These are phyloP conservation scores for Triticum timopheevii DNA, from an alignment of 176 grass and related monocot genomes.

Conservation along the genomic window DNA sequence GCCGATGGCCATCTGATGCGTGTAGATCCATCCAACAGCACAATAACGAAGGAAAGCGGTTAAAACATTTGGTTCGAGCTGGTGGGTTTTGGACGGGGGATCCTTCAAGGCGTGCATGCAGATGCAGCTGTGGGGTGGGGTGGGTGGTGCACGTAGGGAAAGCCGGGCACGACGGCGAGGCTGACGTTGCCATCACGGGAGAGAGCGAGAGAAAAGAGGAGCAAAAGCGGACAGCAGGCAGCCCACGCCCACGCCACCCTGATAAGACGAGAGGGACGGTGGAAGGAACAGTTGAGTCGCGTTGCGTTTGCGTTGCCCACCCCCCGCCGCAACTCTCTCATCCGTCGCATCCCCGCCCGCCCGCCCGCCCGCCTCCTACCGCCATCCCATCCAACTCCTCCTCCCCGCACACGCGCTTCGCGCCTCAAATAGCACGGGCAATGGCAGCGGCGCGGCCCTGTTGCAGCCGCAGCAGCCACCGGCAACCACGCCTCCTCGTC, in stretches of 20 bases:
- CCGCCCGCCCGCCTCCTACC: not conserved
- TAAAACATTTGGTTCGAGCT: no score
- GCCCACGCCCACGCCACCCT: constrained; percentile 2
- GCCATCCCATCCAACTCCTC: constrained; percentile 17
- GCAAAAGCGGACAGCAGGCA: not conserved
- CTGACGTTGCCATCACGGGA: constrained; percentile 4
- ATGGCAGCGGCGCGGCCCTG: constrained; percentile 42
- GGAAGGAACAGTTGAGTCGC: constrained; percentile 54
- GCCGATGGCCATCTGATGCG: not conserved
- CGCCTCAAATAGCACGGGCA: constrained; percentile 12
- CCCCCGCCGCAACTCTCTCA: constrained; percentile 39
- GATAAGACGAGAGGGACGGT: constrained; percentile 50
- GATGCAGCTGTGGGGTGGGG: not conserved
- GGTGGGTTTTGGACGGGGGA: no score
- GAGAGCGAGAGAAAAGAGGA: constrained; percentile 12
- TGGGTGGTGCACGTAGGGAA: not conserved
- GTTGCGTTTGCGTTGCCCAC: not conserved
- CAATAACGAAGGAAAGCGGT: no score
- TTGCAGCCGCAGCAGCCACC: constrained; percentile 20
- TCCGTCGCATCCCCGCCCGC: not conserved
- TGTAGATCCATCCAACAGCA: not conserved
- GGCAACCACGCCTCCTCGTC: constrained; percentile 5
- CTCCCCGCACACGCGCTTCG: not conserved
- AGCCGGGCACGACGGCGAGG: not conserved
- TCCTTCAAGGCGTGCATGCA: no score